Evolutionary conservation across 2,329 filamentous ascomycete genomes (phyloP).

Genomic region (Cercospora canescens): DNA sequence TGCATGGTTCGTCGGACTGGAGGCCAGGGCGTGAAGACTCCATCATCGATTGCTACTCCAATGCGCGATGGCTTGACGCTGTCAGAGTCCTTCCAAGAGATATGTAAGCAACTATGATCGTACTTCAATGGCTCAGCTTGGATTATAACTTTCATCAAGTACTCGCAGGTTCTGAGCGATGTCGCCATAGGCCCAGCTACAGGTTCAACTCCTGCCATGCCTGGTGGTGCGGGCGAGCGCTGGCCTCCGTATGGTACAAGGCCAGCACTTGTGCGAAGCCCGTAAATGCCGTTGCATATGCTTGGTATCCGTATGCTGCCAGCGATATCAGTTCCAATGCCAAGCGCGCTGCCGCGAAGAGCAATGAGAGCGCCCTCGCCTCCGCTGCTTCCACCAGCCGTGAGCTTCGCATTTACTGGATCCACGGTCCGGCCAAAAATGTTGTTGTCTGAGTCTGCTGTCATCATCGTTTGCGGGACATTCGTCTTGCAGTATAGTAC

Average conservation of each 20-base stretch:
- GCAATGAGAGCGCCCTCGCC: slow-evolving; percentile 64
- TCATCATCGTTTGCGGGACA: slow-evolving; percentile 49
- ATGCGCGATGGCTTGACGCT: slow-evolving; percentile 31
- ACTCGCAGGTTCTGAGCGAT: slow-evolving; percentile 25
- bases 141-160: slow-evolving; percentile 27
- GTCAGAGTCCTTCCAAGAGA: slow-evolving; percentile 38
- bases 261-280: slow-evolving; percentile 16
- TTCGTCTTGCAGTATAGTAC: slow-evolving; percentile 58
- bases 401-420: slow-evolving; percentile 60
- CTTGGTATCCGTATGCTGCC: slow-evolving; percentile 76
- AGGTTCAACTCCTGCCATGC: slow-evolving; percentile 29
- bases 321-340: slow-evolving; percentile 63
- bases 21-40: slow-evolving; percentile 51
- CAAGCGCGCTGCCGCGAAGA: slow-evolving; percentile 59
- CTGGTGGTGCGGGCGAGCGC: slow-evolving; percentile 36
- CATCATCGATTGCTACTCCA: slow-evolving; percentile 51
- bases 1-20: slow-evolving; percentile 50
- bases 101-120: slow-evolving; percentile 40
- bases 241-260: slow-evolving; percentile 35
- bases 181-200: slow-evolving; percentile 31
- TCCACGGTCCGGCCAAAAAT: slow-evolving; percentile 56
- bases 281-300: slow-evolving; percentile 60
- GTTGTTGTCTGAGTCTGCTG: slow-evolving; percentile 33
- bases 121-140: slow-evolving; percentile 41
- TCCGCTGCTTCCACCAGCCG: slow-evolving; percentile 65